Conservation (phyloP, 2,329 filamentous ascomycete genomes). For the Aspergillus quadrilineatus region DNA sequence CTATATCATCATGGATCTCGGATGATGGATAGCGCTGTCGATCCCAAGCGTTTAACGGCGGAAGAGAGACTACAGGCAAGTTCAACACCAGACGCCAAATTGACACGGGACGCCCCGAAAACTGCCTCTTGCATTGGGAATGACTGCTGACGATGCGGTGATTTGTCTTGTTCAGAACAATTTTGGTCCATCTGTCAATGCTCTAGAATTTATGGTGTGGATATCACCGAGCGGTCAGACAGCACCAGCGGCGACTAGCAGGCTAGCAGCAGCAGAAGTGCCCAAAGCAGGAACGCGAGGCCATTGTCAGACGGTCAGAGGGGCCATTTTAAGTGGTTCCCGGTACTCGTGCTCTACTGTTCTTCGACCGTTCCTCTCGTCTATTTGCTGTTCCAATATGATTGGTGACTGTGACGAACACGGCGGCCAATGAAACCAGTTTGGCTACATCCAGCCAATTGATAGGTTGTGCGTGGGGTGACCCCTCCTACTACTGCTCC, state of each 20-base stretch:
- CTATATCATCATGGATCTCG: no score
- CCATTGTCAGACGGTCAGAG: slow-evolving; percentile 10
- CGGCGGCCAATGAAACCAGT: not conserved
- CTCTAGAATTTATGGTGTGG: slow-evolving; percentile 11
- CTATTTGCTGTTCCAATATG: slow-evolving; percentile 18
- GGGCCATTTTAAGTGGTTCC: slow-evolving; percentile 14
- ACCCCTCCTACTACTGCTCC: no score
- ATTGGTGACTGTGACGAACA: slow-evolving; percentile 14
- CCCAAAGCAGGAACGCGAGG: slow-evolving; percentile 25
- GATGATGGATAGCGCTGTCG: no score
- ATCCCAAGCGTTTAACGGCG: not conserved
- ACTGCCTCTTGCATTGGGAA: slow-evolving; percentile 7
- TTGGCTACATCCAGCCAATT: not conserved
- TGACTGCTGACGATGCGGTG: not conserved
- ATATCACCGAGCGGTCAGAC: slow-evolving; percentile 24
- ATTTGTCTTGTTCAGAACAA: not conserved
- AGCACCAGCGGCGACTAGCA: slow-evolving; percentile 22
- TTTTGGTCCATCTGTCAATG: slow-evolving; percentile 7
- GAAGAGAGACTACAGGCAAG: not conserved
- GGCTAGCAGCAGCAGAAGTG: slow-evolving; percentile 30
- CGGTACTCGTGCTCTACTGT: not conserved
- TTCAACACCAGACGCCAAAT: not conserved
- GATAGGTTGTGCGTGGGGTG: not conserved
- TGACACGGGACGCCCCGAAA: not conserved
- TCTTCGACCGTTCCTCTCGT: not conserved